Evolutionary conservation across 2,329 filamentous ascomycete species (phyloP).

Genomic region (Neospermospora avenae): DNA sequence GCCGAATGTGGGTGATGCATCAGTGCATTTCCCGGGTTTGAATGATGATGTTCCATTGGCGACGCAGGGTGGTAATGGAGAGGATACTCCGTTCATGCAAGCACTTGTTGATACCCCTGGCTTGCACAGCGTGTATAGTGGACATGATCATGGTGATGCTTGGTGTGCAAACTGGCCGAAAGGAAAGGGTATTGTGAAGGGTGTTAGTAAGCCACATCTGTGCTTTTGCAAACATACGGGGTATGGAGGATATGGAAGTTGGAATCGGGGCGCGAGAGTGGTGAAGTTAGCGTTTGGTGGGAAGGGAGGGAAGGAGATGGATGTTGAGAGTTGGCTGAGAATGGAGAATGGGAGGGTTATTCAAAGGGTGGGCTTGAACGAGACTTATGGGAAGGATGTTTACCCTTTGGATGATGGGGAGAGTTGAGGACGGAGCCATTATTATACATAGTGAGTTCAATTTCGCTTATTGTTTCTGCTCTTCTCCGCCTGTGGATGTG

Average conservation of each 20-base stretch:
- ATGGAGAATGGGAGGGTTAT: slow-evolving; percentile 53
- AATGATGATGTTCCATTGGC: slow-evolving; percentile 42
- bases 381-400: slow-evolving; percentile 54
- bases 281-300: slow-evolving; percentile 45
- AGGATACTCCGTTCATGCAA: slow-evolving; percentile 62
- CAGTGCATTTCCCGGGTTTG: slow-evolving; percentile 44
- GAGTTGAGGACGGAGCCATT: background rate
- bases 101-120: slow-evolving; percentile 53
- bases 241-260: slow-evolving; percentile 67
- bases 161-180: slow-evolving; percentile 53
- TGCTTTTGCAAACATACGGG: slow-evolving; percentile 66
- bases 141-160: slow-evolving; percentile 63
- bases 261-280: slow-evolving; percentile 52
- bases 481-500: background rate
- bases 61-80: slow-evolving; percentile 27
- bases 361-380: slow-evolving; percentile 53
- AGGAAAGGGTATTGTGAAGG: slow-evolving; percentile 41
- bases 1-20: slow-evolving; percentile 21
- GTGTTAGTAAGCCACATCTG: slow-evolving; percentile 45
- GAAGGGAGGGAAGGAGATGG: slow-evolving; percentile 29
- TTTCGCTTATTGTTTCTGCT: background rate
- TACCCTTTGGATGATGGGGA: slow-evolving; percentile 42
- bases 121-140: slow-evolving; percentile 57
- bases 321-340: slow-evolving; percentile 58
- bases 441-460: background rate